Base-by-base conservation (phyloP, 108 stramenopile genomes). In the Bacterosira constricta region DNA sequence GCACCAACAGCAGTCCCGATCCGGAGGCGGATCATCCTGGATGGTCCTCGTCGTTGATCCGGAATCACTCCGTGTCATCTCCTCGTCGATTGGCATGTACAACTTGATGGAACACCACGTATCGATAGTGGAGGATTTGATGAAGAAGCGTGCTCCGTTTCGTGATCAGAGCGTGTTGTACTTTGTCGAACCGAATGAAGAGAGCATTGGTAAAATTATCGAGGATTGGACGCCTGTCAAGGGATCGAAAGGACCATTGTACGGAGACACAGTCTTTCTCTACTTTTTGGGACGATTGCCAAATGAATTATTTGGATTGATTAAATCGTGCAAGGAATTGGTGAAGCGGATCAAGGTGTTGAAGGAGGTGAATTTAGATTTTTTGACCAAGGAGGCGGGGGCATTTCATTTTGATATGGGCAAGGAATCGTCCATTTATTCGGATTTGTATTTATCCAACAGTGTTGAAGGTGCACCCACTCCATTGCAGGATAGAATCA, bases 81-180 rank as follows among this genome's bases (percentile, higher is more conserved):
- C 93, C 17, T 72, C 86, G 5, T 86, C 87, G 1, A 85, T 96
- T 10, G 92, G 92, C 13, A 95, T 96, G 96, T 96, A 96, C 82
- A 91, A 96, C 62, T 73, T 96, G 31, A 93, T 96, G 93, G 96
- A 96, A 71, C 84, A 88, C 20, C 79, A 89, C 20, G 80, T 98
- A 17, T 88, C 95, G 8, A 68, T 95, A 10, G 96, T 98, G 13
- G 97, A 98, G 71, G 84, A 88, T 41, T 69, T 97, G 17, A 65
- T 77, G 21, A 93, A 90, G 75, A 91, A 88, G 63, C 83, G 99
- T 20, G 97, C 98, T 18, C 97, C 98, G 0, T 97, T 98, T 60
- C 86, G 83, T 25, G 96, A 98, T 59, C 93, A 93, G 92, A 92
- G 81, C 6, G 97, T 83, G n/a, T 75, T 98, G 29, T 99, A 98